These are phyloP conservation scores for Botrytis cinerea DNA, from an alignment of 2,329 filamentous ascomycete species.

Conservation along the genomic window DNA sequence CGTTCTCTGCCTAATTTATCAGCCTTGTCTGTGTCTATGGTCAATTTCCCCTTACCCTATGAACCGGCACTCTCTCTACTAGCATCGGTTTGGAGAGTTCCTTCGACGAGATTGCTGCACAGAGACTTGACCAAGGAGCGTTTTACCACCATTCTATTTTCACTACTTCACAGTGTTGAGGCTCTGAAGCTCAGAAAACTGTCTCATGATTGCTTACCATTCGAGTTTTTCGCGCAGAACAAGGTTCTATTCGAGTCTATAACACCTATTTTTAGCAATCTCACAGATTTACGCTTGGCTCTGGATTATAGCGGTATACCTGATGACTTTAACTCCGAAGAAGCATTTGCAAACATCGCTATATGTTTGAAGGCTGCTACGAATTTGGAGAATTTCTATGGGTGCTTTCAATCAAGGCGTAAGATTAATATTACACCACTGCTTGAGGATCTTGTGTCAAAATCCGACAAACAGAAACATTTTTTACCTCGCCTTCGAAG, in stretches of 20 bases:
- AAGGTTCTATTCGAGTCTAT: slow-evolving; percentile 26
- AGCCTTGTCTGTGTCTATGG: not conserved
- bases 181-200: slow-evolving; percentile 27
- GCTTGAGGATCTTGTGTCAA: not conserved
- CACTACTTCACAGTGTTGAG: slow-evolving; percentile 1
- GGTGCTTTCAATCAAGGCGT: slow-evolving; percentile 31
- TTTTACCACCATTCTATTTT: slow-evolving; percentile 32
- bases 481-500: not conserved
- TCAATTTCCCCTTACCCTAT: not conserved
- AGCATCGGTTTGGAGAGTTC: slow-evolving; percentile 35
- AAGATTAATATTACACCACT: slow-evolving; percentile 12
- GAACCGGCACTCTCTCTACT: slow-evolving; percentile 27
- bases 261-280: slow-evolving; percentile 26
- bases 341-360: slow-evolving; percentile 31
- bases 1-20: slow-evolving; percentile 31
- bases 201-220: slow-evolving; percentile 37
- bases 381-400: slow-evolving; percentile 27
- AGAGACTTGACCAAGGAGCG: slow-evolving; percentile 32
- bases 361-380: slow-evolving; percentile 29
- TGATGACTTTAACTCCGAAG: slow-evolving; percentile 13
- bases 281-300: slow-evolving; percentile 30
- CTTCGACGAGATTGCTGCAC: slow-evolving; percentile 33
- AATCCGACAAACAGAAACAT: not conserved
- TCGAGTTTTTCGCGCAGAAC: slow-evolving; percentile 39
- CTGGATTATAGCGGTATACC: slow-evolving; percentile 32